Conservation (phyloP, 2,329 filamentous ascomycete species). For the Aspergillus fumigatus region DNA sequence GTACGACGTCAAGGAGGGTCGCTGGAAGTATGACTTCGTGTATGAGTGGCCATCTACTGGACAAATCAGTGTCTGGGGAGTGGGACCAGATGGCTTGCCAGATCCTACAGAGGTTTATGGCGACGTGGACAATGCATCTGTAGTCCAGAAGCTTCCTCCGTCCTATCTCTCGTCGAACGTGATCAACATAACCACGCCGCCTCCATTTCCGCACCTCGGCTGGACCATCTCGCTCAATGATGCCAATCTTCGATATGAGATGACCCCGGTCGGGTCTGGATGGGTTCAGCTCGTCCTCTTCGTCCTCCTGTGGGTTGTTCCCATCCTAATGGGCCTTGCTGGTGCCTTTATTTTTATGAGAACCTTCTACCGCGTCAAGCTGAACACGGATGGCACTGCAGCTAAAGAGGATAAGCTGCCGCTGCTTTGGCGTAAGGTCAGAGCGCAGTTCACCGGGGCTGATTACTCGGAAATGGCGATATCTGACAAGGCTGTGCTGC, state of each 20-base stretch:
- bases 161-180: slow-evolving; percentile 38
- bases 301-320: slow-evolving; percentile 50
- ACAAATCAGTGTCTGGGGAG: slow-evolving; percentile 62
- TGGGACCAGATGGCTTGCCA: slow-evolving; percentile 57
- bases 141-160: slow-evolving; percentile 60
- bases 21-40: slow-evolving; percentile 58
- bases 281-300: slow-evolving; percentile 52
- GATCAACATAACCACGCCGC: slow-evolving; percentile 55
- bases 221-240: slow-evolving; percentile 55
- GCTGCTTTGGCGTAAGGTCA: background rate
- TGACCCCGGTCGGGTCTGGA: slow-evolving; percentile 51
- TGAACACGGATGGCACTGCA: slow-evolving; percentile 50
- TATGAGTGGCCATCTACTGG: slow-evolving; percentile 59
- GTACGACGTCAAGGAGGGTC: slow-evolving; percentile 40
- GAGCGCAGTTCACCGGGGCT: background rate
- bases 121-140: slow-evolving; percentile 57
- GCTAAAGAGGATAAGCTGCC: slow-evolving; percentile 8
- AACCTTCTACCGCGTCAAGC: slow-evolving; percentile 60
- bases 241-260: slow-evolving; percentile 46
- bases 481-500: background rate
- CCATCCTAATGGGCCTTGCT: slow-evolving; percentile 45
- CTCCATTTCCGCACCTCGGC: slow-evolving; percentile 50
- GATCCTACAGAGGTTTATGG: slow-evolving; percentile 57
- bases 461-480: background rate
- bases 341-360: slow-evolving; percentile 55